These are phyloP conservation scores for Phytophthora capsici DNA, from an alignment of 352 stramenopile genomes.

Conservation along the genomic window DNA sequence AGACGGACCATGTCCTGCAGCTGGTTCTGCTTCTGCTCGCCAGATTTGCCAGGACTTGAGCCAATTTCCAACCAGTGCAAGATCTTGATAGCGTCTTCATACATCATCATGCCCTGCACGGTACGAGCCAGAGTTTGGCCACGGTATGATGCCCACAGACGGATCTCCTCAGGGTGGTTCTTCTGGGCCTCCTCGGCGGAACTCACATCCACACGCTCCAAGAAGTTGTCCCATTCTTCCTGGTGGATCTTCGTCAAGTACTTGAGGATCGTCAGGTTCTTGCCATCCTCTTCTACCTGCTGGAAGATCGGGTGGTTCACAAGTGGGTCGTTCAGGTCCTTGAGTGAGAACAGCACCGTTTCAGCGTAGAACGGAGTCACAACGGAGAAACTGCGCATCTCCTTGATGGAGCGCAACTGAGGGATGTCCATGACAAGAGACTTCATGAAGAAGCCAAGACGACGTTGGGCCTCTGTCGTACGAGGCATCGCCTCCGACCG, in stretches of 20 bases:
- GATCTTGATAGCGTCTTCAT: conserved; percentile 89
- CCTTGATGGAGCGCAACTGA: conserved; percentile 79
- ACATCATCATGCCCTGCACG: conserved; percentile 89
- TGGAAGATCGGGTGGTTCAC: conserved; percentile 89
- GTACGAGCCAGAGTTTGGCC: conserved; percentile 82
- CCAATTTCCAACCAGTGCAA: conserved; percentile 87
- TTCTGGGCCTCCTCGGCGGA: conserved; percentile 74
- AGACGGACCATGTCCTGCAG: conserved; percentile 86
- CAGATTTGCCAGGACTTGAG: conserved; percentile 63
- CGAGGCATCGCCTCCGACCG: conserved; percentile 73
- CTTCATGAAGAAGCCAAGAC: conserved; percentile 89
- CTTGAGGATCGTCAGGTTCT: conserved; percentile 88
- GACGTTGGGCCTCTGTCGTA: conserved; percentile 67
- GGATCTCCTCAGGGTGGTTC: conserved; percentile 76
- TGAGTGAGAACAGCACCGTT: conserved; percentile 79
- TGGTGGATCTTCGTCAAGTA: conserved; percentile 87
- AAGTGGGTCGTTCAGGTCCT: conserved; percentile 82
- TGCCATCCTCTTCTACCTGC: conserved; percentile 83
- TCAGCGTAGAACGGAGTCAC: conserved; percentile 88
- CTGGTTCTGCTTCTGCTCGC: conserved; percentile 81
- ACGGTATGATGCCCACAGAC: conserved; percentile 83
- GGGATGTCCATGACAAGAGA: conserved; percentile 88
- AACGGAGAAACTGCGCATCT: conserved; percentile 87
- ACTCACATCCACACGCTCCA: conserved; percentile 82
- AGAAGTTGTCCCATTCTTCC: conserved; percentile 87